A percentile compares a stretch with the other conserved stretches of the same genome.
phyloP scores from a whole-genome alignment of 768 basidiomycete genomes.

The Erythrobasidium yunnanense region DNA sequence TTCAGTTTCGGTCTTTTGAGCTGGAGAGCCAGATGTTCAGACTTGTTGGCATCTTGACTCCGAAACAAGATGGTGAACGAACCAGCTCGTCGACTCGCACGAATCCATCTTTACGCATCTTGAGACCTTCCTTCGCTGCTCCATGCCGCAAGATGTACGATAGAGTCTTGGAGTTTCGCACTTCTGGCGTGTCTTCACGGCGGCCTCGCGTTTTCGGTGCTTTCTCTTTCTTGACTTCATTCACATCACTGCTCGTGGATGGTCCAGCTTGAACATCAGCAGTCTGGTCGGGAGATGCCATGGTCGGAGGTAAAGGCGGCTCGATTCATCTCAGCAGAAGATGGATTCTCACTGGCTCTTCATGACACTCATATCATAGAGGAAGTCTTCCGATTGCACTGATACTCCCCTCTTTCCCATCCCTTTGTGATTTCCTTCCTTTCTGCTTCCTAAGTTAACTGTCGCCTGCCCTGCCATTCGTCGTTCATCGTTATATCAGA shows the following conservation, averaged over 20 bases:
- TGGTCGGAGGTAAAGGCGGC: too few relatives aligned
- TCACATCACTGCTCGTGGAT: background rate
- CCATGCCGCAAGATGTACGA: constrained; percentile 88
- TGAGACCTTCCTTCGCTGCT: constrained; percentile 60
- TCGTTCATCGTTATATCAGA: too few relatives aligned
- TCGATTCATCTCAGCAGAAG: too few relatives aligned
- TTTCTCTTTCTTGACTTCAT: background rate
- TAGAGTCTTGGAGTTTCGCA: constrained; percentile 64
- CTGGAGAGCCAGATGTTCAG: constrained; percentile 45
- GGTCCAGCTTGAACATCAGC: too few relatives aligned
- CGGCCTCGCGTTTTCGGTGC: background rate
- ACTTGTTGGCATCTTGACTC: background rate
- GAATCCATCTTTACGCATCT: constrained; percentile 74
- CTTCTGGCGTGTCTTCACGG: constrained; percentile 12
- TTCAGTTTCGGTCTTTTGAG: constrained; percentile 60
- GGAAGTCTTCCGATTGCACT: too few relatives aligned
- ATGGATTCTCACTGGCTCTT: too few relatives aligned
- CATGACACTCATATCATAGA: too few relatives aligned
- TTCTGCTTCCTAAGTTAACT: too few relatives aligned
- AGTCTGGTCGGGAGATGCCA: too few relatives aligned
- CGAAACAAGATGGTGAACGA: constrained; percentile 41
- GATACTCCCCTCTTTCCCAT: too few relatives aligned
- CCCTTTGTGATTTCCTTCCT: too few relatives aligned
- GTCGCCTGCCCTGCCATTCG: too few relatives aligned
- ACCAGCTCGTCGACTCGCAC: constrained; percentile 73